A percentile compares a stretch with the other conserved stretches of the same genome.
phyloP scores from a whole-genome alignment of 768 basidiomycete genomes.

The Lactarius vividus region DNA sequence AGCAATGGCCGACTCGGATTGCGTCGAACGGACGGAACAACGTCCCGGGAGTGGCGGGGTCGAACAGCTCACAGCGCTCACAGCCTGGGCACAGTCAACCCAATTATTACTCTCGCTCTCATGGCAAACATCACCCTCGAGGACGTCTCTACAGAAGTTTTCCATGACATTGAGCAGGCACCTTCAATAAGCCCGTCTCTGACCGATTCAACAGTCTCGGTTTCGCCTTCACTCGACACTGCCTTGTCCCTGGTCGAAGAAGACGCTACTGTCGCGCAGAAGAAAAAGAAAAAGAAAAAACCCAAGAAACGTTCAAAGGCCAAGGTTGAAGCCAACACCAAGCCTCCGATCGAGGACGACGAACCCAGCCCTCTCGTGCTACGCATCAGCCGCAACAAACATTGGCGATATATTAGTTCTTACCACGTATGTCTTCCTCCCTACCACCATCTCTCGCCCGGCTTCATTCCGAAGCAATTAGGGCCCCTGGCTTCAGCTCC shows the following conservation, averaged over 20 bases:
- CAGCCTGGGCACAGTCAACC: neutral
- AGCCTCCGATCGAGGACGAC: constrained; percentile 39
- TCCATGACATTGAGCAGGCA: neutral
- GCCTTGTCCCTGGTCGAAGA: constrained; percentile 29
- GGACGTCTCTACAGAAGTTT: neutral
- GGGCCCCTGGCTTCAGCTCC: constrained; percentile 92
- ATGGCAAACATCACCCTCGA: constrained; percentile 5
- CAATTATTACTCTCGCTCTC: neutral
- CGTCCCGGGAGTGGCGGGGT: neutral
- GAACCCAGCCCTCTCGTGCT: constrained; percentile 59
- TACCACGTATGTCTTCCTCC: constrained; percentile 64
- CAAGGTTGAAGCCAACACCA: constrained; percentile 51
- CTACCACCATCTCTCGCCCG: constrained; percentile 3
- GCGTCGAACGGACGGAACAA: neutral
- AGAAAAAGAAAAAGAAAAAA: constrained; percentile 67
- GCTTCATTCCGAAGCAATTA: constrained; percentile 33
- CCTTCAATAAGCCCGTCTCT: constrained; percentile 5
- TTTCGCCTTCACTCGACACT: constrained; percentile 28
- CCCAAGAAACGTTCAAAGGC: constrained; percentile 68
- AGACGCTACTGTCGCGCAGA: constrained; percentile 37
- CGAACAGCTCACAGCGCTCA: neutral
- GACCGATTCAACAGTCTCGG: constrained; percentile 16
- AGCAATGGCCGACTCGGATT: neutral
- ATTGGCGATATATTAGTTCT: constrained; percentile 91
- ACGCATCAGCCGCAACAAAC: constrained; percentile 90